A percentile compares a stretch with the other conserved stretches of the same genome.
Conservation (phyloP, 176 grass and related monocot species). For the Saccharum spontaneum region DNA sequence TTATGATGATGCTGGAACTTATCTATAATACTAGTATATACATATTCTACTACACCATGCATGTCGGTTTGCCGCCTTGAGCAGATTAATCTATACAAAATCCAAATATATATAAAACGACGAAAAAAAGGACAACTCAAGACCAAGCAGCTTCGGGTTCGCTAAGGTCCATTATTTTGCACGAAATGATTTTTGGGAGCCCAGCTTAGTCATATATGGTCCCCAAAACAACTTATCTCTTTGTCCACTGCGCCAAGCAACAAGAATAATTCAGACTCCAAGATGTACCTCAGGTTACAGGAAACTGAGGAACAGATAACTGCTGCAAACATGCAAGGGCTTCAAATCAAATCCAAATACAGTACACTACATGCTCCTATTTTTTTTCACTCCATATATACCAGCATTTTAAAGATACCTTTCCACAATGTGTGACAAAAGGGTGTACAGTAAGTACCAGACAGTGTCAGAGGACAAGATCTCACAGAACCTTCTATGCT, state of each 20-base stretch:
- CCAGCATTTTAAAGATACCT: slow-evolving; percentile 12
- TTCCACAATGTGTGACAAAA: slow-evolving; percentile 23
- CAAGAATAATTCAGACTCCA: neutral
- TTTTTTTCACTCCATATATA: neutral
- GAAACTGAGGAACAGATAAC: neutral
- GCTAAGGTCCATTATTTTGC: slow-evolving; percentile 33
- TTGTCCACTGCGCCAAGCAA: neutral
- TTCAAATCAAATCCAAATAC: neutral
- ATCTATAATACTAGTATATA: neutral
- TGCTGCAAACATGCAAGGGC: neutral
- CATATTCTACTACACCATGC: neutral
- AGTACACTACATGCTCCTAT: slow-evolving; percentile 5
- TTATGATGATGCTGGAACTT: neutral
- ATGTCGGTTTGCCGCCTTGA: neutral
- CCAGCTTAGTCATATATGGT: slow-evolving; percentile 18
- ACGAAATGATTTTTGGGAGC: slow-evolving; percentile 22
- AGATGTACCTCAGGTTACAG: neutral
- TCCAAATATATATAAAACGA: neutral
- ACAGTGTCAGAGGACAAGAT: slow-evolving; percentile 46
- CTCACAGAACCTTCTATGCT: slow-evolving; percentile 41
- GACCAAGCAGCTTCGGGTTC: slow-evolving; percentile 7
- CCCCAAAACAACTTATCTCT: neutral
- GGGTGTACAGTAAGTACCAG: neutral
- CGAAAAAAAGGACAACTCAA: neutral
- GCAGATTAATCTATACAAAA: neutral